Conservation (phyloP, 139 green algal species). For the Chlorella sorokiniana region DNA sequence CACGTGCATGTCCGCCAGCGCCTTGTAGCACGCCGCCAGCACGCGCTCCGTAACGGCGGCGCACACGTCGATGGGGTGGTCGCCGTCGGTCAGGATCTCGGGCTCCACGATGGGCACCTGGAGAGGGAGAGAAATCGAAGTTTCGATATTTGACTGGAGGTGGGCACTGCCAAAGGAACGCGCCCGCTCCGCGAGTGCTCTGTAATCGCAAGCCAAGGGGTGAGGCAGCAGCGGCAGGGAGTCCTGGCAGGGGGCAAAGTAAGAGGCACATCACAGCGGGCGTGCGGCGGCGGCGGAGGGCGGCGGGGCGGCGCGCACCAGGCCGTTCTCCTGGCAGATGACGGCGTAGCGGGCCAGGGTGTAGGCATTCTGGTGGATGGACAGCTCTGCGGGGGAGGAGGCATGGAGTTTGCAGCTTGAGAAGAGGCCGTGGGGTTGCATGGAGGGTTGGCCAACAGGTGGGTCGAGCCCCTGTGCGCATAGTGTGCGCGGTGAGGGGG, state of each 20-base stretch:
- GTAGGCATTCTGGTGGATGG: constrained; percentile 90
- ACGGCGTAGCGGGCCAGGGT: constrained; percentile 91
- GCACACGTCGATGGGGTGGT: constrained; percentile 79
- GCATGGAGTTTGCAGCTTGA: background rate
- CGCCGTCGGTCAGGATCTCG: constrained; percentile 81
- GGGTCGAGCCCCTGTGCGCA: no score
- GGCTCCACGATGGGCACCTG: constrained; percentile 91
- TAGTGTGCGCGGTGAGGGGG: no score
- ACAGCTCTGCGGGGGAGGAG: constrained; percentile 46
- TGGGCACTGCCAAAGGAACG: no score
- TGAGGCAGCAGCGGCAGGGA: background rate
- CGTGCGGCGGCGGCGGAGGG: background rate
- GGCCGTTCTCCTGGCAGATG: constrained; percentile 80
- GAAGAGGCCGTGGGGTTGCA: constrained; percentile 10
- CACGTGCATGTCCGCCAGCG: constrained; percentile 87
- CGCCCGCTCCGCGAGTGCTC: no score
- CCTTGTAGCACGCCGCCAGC: constrained; percentile 59
- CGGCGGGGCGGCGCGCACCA: constrained; percentile 54
- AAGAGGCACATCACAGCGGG: background rate
- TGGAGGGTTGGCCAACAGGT: background rate
- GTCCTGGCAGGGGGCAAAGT: background rate
- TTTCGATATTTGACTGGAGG: no score
- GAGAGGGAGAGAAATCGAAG: no score
- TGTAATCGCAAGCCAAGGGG: no score
- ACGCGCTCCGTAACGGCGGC: constrained; percentile 55